Conservation (phyloP, 2,329 filamentous ascomycete species). For the Talaromyces amestolkiae region DNA sequence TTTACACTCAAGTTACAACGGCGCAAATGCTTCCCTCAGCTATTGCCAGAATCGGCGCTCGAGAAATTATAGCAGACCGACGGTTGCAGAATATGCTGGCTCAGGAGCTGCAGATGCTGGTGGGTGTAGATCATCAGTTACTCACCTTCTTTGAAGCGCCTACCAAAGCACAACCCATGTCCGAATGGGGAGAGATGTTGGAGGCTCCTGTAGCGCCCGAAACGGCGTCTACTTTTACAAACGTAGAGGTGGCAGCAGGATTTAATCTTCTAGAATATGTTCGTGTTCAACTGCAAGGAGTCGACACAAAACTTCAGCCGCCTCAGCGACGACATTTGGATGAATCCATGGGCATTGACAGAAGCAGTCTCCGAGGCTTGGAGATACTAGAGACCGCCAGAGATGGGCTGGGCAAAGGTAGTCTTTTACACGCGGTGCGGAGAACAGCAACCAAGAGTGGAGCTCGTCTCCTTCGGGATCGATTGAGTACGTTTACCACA, state of each 20-base stretch:
- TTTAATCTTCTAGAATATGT: constrained; percentile 83
- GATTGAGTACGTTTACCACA: constrained; percentile 61
- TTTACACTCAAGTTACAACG: constrained; percentile 77
- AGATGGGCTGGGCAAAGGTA: constrained; percentile 76
- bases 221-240: constrained; percentile 58
- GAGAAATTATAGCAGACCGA: constrained; percentile 78
- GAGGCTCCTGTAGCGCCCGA: constrained; percentile 65
- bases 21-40: constrained; percentile 72
- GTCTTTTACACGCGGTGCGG: constrained; percentile 83
- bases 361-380: constrained; percentile 81
- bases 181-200: constrained; percentile 72
- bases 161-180: constrained; percentile 48
- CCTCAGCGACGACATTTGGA: constrained; percentile 71
- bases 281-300: constrained; percentile 70
- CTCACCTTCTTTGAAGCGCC: constrained; percentile 66
- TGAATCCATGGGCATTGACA: constrained; percentile 86
- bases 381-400: constrained; percentile 85
- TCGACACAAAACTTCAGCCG: constrained; percentile 77
- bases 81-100: constrained; percentile 57
- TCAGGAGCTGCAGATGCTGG: constrained; percentile 63
- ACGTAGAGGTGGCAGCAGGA: constrained; percentile 71
- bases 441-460: constrained; percentile 90
- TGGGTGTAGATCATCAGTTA: constrained; percentile 72
- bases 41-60: constrained; percentile 76
- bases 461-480: constrained; percentile 75